Percentiles rank a stretch among this genome's conserved stretches.
Conservation (phyloP, 371 early-diverging fungal genomes). For the Smittium culicis region DNA sequence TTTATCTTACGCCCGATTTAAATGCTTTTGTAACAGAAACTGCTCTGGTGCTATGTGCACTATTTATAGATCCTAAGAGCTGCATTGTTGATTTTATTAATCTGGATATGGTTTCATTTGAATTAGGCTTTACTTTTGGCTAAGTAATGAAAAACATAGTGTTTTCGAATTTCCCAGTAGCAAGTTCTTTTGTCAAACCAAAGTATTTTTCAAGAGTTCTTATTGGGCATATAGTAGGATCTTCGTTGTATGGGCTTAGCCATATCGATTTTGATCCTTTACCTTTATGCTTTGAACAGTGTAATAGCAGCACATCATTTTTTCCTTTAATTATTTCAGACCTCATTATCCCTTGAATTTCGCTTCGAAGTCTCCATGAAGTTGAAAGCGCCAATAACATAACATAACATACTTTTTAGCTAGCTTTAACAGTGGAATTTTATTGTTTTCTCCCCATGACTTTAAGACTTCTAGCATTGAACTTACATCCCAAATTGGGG, state of each 20-base stretch:
- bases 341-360: constrained; percentile 4
- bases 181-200: background rate
- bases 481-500: background rate
- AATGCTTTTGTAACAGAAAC: constrained; percentile 2
- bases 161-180: background rate
- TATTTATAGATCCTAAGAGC: background rate
- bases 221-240: background rate
- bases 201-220: background rate
- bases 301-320: background rate
- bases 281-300: constrained; percentile 3
- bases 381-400: background rate
- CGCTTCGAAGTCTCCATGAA: background rate
- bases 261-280: constrained; percentile 2
- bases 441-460: background rate
- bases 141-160: background rate
- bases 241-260: background rate
- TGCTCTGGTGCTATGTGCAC: background rate
- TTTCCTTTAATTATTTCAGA: background rate
- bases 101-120: constrained; percentile 5
- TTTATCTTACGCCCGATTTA: no score
- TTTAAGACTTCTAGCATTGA: background rate
- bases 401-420: background rate
- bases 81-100: background rate
- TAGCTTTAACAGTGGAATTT: background rate
- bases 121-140: background rate